A percentile compares a stretch with the other conserved stretches of the same genome.
phyloP scores from a whole-genome alignment of 192 early-diverging fungal species.

The Martensiomyces pterosporus region DNA sequence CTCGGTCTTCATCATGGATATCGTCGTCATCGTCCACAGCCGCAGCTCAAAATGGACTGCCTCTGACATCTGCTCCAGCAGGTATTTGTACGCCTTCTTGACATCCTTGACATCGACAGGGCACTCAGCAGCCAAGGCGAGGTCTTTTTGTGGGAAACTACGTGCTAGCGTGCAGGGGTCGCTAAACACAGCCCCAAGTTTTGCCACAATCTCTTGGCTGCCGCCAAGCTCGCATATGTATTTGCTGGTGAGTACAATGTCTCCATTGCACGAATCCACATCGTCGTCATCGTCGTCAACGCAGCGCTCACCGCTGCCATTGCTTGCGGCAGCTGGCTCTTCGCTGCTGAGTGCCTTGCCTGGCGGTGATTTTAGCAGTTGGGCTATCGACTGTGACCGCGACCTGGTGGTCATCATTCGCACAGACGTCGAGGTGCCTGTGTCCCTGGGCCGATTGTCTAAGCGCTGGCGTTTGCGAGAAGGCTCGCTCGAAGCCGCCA shows the following conservation, averaged over 20 bases:
- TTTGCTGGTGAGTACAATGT: constrained; percentile 22
- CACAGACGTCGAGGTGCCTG: constrained; percentile 9
- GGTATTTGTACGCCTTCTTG: constrained; percentile 20
- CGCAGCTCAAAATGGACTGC: constrained; percentile 25
- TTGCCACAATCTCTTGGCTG: constrained; percentile 25
- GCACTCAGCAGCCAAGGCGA: constrained; percentile 18
- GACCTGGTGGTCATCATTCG: constrained; percentile 39
- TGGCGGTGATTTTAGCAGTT: too few relatives aligned
- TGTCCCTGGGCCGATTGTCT: constrained; percentile 17
- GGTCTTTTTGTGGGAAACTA: constrained; percentile 40
- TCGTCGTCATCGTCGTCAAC: background rate
- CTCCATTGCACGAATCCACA: background rate
- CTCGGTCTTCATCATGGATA: constrained; percentile 32
- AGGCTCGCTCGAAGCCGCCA: constrained; percentile 29
- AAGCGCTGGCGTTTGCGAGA: constrained; percentile 37
- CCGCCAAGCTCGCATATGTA: constrained; percentile 13
- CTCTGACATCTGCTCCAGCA: constrained; percentile 9
- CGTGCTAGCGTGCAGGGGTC: constrained; percentile 46
- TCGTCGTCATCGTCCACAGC: constrained; percentile 18
- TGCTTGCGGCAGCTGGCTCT: background rate
- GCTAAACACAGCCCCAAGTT: constrained; percentile 29
- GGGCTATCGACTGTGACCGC: constrained; percentile 34
- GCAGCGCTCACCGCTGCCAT: background rate
- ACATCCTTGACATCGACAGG: constrained; percentile 44
- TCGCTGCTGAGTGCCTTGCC: background rate